Base-by-base conservation (phyloP, 2,329 filamentous ascomycete species). In the Arthrobotrys sphaeroides region DNA sequence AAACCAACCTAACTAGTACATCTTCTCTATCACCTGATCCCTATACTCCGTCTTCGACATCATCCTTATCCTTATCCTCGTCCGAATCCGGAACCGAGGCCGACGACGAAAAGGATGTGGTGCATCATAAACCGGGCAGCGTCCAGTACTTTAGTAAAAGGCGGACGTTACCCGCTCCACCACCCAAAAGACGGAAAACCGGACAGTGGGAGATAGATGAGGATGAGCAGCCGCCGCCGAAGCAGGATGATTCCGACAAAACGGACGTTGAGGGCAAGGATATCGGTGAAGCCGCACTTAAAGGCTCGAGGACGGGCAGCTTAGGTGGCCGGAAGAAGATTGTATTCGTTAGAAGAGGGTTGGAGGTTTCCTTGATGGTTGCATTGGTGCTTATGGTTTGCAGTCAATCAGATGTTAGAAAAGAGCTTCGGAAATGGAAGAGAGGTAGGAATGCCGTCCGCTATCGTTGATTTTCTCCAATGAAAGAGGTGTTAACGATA, bases 41-140 rank as follows among this genome's bases (percentile, higher is more conserved):
- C 16, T 45, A 60, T 13, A 62, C 42, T 38, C 51, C 67, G 9
- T 60, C 69, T 42, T 73, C 69, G 20, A 65, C 59, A 4, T 55
- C 31, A 9, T 69, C 80, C 38, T 55, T 55, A 38, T 82, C 82
- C 80, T 82, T 83, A 79, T 82, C 83, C 53, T 82, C 81, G 74
- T 77, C 80, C 75, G 79, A 80, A 53, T 80, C 79, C 3, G 79
- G 79, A 5, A 80, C 79, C 2, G 79, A 80, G 40, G 79, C 79
- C 5, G 79, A 80, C 49, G 79, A 80, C 64, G 79, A 80, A 47
- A 75, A 79, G 68, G 78, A 78, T 33, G 73, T 73, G 42, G 72
- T 61, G 5, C 47, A 65, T 43, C 62, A 67, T 24, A 66, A 59
- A 26, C 43, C 45, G 7, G 60, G 69, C 4, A 22, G 18, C n/a